Evolutionary conservation across 2,329 filamentous ascomycete species (phyloP).

Genomic region (Microcyclospora pomicola): DNA sequence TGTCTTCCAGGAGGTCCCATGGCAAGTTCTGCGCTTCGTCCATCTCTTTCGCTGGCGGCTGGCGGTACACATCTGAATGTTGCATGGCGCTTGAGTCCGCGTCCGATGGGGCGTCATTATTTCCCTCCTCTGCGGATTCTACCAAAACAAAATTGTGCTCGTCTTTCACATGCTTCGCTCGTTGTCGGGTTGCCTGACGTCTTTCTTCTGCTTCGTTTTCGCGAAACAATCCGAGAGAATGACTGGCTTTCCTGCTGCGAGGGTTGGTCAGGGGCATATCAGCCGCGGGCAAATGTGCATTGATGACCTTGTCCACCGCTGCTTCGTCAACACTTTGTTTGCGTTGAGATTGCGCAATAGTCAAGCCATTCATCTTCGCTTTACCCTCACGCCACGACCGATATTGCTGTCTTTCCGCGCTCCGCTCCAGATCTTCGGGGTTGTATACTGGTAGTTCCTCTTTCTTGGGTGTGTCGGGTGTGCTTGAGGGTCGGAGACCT

Average conservation of each 20-base stretch:
- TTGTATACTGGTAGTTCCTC: constrained; percentile 1
- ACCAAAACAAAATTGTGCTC: constrained; percentile 1
- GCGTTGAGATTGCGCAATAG: constrained; percentile 24
- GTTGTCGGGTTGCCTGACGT: constrained; percentile 34
- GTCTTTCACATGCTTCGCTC: constrained; percentile 16
- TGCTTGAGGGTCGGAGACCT: neutral
- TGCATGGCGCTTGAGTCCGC: constrained; percentile 21
- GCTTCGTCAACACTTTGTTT: constrained; percentile 18
- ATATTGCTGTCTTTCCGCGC: constrained; percentile 32
- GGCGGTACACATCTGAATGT: constrained; percentile 14
- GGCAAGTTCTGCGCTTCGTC: constrained; percentile 27
- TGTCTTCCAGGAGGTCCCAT: constrained; percentile 41
- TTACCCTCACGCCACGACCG: constrained; percentile 37
- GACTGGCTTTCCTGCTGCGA: constrained; percentile 51
- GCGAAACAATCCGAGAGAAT: constrained; percentile 51
- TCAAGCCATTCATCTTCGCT: constrained; percentile 27
- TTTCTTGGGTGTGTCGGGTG: neutral
- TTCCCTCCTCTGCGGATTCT: constrained; percentile 3
- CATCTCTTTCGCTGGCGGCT: too few species aligned
- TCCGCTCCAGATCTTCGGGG: constrained; percentile 12
- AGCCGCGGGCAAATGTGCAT: constrained; percentile 46
- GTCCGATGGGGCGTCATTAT: constrained; percentile 6
- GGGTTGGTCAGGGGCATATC: constrained; percentile 39
- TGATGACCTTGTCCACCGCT: constrained; percentile 47
- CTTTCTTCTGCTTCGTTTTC: constrained; percentile 43